phyloP scores from a whole-genome alignment of 805 yeast genomes.

The Spathaspora hagerdaliae region DNA sequence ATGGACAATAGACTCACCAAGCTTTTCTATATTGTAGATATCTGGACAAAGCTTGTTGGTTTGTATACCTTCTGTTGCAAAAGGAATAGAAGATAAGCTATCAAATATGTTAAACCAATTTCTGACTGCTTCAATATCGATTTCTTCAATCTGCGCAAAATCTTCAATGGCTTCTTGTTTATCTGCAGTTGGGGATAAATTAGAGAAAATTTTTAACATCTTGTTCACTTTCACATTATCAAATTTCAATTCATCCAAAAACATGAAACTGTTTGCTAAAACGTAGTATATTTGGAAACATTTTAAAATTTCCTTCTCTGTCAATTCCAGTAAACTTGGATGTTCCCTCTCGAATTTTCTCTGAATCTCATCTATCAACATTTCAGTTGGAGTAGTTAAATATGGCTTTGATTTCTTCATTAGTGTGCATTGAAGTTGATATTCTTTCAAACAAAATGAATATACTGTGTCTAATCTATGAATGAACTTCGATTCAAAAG shows the following conservation, averaged over 20 bases:
- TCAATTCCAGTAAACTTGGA: background rate
- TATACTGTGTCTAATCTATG: slow-evolving; percentile 3
- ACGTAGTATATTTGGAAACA: slow-evolving; percentile 25
- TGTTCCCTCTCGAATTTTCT: background rate
- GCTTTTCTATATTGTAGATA: slow-evolving; percentile 13
- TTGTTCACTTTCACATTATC: slow-evolving; percentile 20
- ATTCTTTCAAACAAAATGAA: slow-evolving; percentile 6
- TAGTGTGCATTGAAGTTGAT: slow-evolving; percentile 2
- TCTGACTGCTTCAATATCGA: slow-evolving; percentile 12
- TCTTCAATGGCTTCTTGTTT: slow-evolving; percentile 6
- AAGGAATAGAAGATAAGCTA: slow-evolving; percentile 21
- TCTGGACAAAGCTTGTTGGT: slow-evolving; percentile 26
- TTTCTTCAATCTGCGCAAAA: slow-evolving; percentile 10
- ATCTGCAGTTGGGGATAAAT: slow-evolving; percentile 13
- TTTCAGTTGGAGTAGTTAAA: background rate
- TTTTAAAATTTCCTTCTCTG: slow-evolving; percentile 22
- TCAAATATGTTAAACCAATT: slow-evolving; percentile 31
- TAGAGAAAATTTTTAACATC: slow-evolving; percentile 15
- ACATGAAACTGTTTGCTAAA: slow-evolving; percentile 21
- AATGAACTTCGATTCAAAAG: slow-evolving; percentile 4
- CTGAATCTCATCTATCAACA: background rate
- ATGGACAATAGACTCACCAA: background rate
- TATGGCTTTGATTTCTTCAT: background rate
- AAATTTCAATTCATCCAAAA: slow-evolving; percentile 24
- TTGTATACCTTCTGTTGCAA: slow-evolving; percentile 14